A percentile compares a stretch with the other conserved stretches of the same genome.
phyloP scores from a whole-genome alignment of 2,329 filamentous ascomycete genomes.

The Fusarium sp. region DNA sequence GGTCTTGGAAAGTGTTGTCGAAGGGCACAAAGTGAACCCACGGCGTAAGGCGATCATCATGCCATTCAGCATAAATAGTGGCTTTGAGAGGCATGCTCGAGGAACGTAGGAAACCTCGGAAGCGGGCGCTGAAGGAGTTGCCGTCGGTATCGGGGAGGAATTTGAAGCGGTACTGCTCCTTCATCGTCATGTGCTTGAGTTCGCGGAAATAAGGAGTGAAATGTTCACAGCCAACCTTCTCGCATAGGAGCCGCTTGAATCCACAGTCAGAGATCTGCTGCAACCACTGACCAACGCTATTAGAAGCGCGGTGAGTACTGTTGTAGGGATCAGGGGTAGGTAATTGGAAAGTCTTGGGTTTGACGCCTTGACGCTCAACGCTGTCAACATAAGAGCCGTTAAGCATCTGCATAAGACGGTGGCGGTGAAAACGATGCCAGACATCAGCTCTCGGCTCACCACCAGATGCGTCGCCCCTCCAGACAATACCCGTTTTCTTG shows the following conservation, averaged over 20 bases:
- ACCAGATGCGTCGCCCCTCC: conserved; percentile 75
- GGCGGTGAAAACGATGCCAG: conserved; percentile 78
- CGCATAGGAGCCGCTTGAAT: conserved; percentile 59
- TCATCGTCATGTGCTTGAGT: conserved; percentile 56
- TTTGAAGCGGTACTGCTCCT: conserved; percentile 68
- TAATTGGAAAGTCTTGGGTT: conserved; percentile 63
- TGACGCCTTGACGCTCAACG: conserved; percentile 58
- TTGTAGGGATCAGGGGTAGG: conserved; percentile 59
- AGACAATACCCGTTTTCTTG: conserved; percentile 69
- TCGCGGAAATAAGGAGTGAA: conserved; percentile 53
- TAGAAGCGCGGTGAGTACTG: conserved; percentile 52
- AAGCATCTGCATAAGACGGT: conserved; percentile 76
- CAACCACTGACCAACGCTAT: conserved; percentile 58
- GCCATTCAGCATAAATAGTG: conserved; percentile 81
- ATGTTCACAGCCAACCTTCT: conserved; percentile 55
- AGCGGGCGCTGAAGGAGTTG: conserved; percentile 74
- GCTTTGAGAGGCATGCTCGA: conserved; percentile 77
- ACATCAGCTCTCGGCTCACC: conserved; percentile 65
- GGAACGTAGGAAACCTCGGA: conserved; percentile 71
- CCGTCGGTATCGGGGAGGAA: conserved; percentile 79
- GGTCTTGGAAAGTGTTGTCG: conserved; percentile 75
- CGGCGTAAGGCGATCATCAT: conserved; percentile 74
- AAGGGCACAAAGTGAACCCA: conserved; percentile 82
- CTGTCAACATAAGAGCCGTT: conserved; percentile 70
- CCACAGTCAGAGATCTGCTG: conserved; percentile 56